Percentiles rank a stretch among this genome's conserved stretches.
These are phyloP conservation scores for Pyricularia sp. DNA, from an alignment of 2,329 filamentous ascomycete species.

Conservation along the genomic window DNA sequence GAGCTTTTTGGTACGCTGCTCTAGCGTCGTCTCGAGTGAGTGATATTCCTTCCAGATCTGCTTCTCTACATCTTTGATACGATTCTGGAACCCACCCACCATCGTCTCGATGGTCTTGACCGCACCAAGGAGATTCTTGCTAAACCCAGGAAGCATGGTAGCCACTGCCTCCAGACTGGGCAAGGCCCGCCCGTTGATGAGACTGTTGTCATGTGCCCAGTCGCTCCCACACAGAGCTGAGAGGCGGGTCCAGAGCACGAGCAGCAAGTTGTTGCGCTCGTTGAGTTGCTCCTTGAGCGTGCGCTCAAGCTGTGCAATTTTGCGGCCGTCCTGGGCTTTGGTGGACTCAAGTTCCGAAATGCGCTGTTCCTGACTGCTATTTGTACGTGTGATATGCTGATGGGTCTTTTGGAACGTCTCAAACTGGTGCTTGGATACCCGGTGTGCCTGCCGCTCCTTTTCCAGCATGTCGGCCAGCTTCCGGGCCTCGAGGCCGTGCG, in stretches of 20 bases:
- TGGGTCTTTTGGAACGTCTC: slow-evolving; percentile 82
- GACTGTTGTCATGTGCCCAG: slow-evolving; percentile 79
- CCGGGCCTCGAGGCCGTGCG: slow-evolving; percentile 71
- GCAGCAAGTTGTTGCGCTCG: slow-evolving; percentile 78
- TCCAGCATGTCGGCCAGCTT: slow-evolving; percentile 81
- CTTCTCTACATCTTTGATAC: slow-evolving; percentile 75
- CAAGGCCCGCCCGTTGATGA: slow-evolving; percentile 73
- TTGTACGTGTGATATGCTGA: slow-evolving; percentile 72
- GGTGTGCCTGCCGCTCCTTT: slow-evolving; percentile 73
- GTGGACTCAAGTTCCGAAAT: slow-evolving; percentile 78
- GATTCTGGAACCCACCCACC: slow-evolving; percentile 61
- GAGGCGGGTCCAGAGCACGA: slow-evolving; percentile 82
- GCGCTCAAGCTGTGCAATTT: slow-evolving; percentile 61
- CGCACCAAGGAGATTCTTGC: slow-evolving; percentile 75
- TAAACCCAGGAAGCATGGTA: slow-evolving; percentile 76
- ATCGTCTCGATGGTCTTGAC: slow-evolving; percentile 78
- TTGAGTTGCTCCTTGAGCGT: slow-evolving; percentile 75
- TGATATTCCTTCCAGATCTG: slow-evolving; percentile 89
- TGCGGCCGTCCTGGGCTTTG: slow-evolving; percentile 64
- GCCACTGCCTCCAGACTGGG: slow-evolving; percentile 77
- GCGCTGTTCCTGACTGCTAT: slow-evolving; percentile 71
- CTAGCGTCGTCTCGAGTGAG: slow-evolving; percentile 66
- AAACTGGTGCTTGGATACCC: slow-evolving; percentile 75
- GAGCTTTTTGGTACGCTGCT: slow-evolving; percentile 68
- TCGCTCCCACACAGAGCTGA: slow-evolving; percentile 78